Conservation (phyloP, 169 alveolate species). For the Amoebophrya sp. region DNA sequence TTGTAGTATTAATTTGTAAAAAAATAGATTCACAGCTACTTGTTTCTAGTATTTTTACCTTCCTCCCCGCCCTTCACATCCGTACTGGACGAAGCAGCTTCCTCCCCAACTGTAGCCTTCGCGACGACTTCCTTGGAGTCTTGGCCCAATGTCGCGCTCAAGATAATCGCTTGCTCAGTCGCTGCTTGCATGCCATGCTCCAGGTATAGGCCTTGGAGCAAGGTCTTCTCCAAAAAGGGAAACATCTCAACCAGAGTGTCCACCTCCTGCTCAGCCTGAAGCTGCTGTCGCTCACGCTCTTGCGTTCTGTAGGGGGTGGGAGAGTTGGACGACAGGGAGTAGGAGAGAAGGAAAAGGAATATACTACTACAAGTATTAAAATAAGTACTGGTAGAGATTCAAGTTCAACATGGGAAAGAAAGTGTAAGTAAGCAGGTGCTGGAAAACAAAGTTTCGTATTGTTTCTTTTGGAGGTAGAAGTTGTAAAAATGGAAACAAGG, state of each 20-base stretch:
- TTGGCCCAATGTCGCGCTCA: not conserved
- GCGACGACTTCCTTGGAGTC: not conserved
- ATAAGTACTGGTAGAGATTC: too few species aligned
- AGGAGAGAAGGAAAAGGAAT: too few species aligned
- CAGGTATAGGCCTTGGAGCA: not conserved
- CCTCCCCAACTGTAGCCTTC: not conserved
- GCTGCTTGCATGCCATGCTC: not conserved
- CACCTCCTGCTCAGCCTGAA: not conserved
- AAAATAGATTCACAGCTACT: not conserved
- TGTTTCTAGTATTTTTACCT: too few species aligned
- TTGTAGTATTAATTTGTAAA: not conserved
- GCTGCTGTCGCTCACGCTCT: not conserved
- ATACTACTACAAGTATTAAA: too few species aligned
- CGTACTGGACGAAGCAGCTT: not conserved
- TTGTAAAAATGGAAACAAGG: too few species aligned
- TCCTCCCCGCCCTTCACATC: not conserved
- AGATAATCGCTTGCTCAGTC: not conserved
- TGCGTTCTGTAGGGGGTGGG: too few species aligned
- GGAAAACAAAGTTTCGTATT: not conserved
- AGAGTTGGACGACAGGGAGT: too few species aligned
- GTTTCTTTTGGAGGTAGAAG: not conserved
- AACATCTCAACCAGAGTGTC: not conserved
- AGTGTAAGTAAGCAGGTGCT: not conserved
- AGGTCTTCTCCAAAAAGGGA: not conserved
- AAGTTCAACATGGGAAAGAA: too few species aligned